Evolutionary conservation across 73 alveolate species (phyloP), one percentile per base, ranked within the genome.

Genomic region (Paramecium primaurelia): DNA sequence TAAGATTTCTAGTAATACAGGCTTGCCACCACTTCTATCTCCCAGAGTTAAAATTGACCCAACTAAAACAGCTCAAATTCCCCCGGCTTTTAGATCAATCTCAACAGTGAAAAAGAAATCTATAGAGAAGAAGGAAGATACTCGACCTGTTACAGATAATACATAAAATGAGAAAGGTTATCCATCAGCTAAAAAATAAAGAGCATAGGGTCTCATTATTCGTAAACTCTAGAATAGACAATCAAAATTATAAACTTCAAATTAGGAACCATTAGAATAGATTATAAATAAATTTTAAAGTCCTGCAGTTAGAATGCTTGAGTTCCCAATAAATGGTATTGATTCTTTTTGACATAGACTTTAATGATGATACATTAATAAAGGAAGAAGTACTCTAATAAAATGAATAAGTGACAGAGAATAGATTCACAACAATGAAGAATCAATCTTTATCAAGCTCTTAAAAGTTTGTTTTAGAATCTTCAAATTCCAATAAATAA

Each of bases 21-120:
- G 84, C 10, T 28, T 64, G 47, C 84, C 84, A 25, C 84, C 84
- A 64, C 84, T 64, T 64, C 84, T 64, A 11, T 64, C 84, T 64
- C 84, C 84, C 26, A 64, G 84, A 28, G 11, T 20, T 10, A 32
- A 64, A 64, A 64, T 64, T 64, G 84, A 64, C 11, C 45, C 49
- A 5, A 25, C 20, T 11, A 10, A 11, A 25, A 11, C 51, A 32
- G 28, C 84, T 12, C 26, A 64, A 3, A 64, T 64, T 28, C 51
- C 51, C 69, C 25, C 25, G 26, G 22, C 84, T 12, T 64, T 64
- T 64, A 40, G 84, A 14, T 64, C 84, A 20, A 12, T 18, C 4
- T 64, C 84, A 11, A 32, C 84, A 28, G 16, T 64, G 28, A 64
- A 64, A 34, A 64, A 64, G 47, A 11, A 25, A 18, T 64, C 84